Evolutionary conservation across 176 grass and related monocot genomes (phyloP).

Genomic region (Avena sativa): DNA sequence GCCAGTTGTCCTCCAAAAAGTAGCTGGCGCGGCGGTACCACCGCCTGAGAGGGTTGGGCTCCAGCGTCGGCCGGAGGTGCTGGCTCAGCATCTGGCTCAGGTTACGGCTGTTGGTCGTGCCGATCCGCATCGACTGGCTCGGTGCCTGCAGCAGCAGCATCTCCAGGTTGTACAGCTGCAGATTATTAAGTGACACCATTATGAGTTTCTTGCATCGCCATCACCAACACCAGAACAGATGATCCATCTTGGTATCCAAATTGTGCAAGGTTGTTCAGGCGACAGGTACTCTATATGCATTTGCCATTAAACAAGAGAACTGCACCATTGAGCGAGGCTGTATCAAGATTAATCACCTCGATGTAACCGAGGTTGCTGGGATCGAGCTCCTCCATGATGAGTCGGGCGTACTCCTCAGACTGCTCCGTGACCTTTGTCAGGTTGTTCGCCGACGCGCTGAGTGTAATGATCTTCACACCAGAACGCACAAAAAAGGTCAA

Average conservation of each 20-base stretch:
- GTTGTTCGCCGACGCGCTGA: constrained; percentile 88
- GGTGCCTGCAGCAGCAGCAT: constrained; percentile 77
- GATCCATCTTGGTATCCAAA: too few species aligned
- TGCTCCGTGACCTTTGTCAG: constrained; percentile 75
- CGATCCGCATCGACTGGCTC: constrained; percentile 58
- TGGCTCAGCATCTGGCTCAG: constrained; percentile 93
- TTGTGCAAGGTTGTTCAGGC: too few species aligned
- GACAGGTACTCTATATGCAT: too few species aligned
- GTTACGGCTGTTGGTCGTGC: constrained; percentile 83
- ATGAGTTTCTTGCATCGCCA: too few species aligned
- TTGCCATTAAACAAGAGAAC: too few species aligned
- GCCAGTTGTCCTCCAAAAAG: constrained; percentile 97
- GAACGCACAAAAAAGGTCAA: not conserved
- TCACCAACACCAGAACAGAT: too few species aligned
- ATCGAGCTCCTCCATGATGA: constrained; percentile 99
- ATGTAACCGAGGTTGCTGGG: constrained; percentile 83
- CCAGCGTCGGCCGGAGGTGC: constrained; percentile 71
- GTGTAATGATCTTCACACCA: constrained; percentile 64
- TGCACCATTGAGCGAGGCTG: too few species aligned
- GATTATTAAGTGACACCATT: too few species aligned
- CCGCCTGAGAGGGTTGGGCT: constrained; percentile 80
- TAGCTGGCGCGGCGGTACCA: constrained; percentile 59
- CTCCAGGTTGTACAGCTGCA: constrained; percentile 75
- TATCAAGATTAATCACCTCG: constrained; percentile 47
- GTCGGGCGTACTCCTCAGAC: constrained; percentile 80